Base-by-base conservation (phyloP, 1,284 basidiomycete species). In the Leccinum pseudoinsigne region DNA sequence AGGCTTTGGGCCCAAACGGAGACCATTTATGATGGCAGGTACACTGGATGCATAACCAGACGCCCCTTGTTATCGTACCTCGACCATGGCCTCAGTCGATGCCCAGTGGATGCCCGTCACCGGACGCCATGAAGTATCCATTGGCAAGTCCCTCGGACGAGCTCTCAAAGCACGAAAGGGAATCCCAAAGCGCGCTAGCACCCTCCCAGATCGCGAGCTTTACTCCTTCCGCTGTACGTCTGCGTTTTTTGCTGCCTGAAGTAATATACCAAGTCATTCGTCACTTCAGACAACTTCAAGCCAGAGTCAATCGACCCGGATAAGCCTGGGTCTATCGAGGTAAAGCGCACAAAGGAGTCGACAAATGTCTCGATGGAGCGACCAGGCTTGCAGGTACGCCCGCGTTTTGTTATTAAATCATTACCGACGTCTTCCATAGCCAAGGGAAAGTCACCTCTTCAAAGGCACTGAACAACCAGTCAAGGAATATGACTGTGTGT, bases 161-260 rank as follows among this genome's bases (percentile, higher is more conserved):
- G 45, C 45, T 4, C 45, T 47, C 45, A 47, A n/a, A 47, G 45
- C 85, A 23, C 84, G 87, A 68, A 86, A 83, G 68, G 82, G 82
- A 50, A 72, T 74, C 10, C 69, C 78, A 28, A 79, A 84, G 74
- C 78, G 77, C 45, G 75, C 77, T 31, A 72, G 61, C 9, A 77
- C 76, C 63, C 72, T 84, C 54, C 85, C 84, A 34, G 83, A 85
- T 68, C 81, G 82, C 56, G 87, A 90, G 67, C 89, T 88, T 73
- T 89, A 88, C 71, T 85, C 88, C 28, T 84, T 92, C 67, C 81
- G 86, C 67, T 92, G 90, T 91, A 68, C 69, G 86, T 81, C 34
- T 23, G 38, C 28, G 45, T 47, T 55, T 57, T 36, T 36, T 11
- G 55, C 40, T 58, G 12, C 66, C 60, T 58, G 31, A 28, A 57